Conservation (phyloP, 257 asterid species). For the Rhazya stricta region DNA sequence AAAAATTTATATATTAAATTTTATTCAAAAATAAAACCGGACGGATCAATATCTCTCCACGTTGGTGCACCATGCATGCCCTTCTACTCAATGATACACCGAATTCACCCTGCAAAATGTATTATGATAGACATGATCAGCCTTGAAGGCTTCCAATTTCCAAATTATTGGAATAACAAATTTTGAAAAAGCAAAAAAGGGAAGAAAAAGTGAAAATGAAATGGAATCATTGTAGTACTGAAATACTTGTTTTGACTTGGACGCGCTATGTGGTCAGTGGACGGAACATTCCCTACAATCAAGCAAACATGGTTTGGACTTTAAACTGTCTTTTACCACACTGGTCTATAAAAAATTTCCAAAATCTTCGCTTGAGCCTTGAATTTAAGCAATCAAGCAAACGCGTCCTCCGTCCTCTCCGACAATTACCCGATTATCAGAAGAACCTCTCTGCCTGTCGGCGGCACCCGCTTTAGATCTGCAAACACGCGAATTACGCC, state of each 20-base stretch:
- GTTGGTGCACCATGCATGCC: too few relatives aligned
- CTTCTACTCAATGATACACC: too few relatives aligned
- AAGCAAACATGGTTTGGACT: conserved; percentile 4
- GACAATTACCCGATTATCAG: conserved; percentile 39
- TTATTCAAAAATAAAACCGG: too few relatives aligned
- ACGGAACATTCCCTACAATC: neutral
- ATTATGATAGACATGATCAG: too few relatives aligned
- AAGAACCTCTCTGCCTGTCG: conserved; percentile 41
- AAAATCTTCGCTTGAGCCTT: neutral
- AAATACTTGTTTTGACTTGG: neutral
- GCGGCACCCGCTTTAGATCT: conserved; percentile 37
- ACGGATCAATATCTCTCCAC: too few relatives aligned
- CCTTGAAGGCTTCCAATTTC: too few relatives aligned
- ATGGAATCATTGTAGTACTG: too few relatives aligned
- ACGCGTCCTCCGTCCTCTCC: conserved; percentile 31
- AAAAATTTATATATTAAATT: too few relatives aligned
- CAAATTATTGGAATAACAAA: too few relatives aligned
- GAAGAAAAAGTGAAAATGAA: neutral
- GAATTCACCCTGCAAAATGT: too few relatives aligned
- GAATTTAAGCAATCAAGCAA: conserved; percentile 1
- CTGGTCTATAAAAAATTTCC: conserved; percentile 3
- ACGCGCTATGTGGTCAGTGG: conserved; percentile 6
- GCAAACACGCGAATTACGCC: conserved; percentile 11
- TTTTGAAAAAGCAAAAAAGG: too few relatives aligned
- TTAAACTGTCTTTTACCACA: neutral